Evolutionary conservation across 306 rosid species (phyloP).

Genomic region (Dicorynia guianensis): DNA sequence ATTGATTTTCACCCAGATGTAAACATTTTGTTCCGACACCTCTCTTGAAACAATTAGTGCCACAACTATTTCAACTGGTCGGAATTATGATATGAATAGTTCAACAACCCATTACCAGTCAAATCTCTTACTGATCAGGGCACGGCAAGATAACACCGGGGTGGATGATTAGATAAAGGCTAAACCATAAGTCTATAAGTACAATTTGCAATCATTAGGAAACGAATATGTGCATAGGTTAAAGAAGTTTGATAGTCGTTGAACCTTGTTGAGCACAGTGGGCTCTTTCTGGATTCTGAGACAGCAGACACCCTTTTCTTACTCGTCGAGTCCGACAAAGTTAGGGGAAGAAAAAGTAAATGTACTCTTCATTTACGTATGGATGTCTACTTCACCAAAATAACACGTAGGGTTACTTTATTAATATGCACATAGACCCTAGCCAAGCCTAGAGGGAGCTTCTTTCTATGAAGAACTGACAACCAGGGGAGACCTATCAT

Average conservation of each 20-base stretch:
- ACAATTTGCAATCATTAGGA: slow-evolving; percentile 4
- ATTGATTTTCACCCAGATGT: too few relatives aligned
- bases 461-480: neutral
- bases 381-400: slow-evolving; percentile 9
- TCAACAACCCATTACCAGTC: neutral
- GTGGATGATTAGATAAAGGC: neutral
- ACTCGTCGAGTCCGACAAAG: neutral
- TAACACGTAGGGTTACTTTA: neutral
- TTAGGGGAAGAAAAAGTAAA: neutral
- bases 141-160: neutral
- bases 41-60: neutral
- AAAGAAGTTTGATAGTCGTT: neutral
- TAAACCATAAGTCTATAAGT: slow-evolving; percentile 10
- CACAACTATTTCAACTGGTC: neutral
- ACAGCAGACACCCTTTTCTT: neutral
- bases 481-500: neutral
- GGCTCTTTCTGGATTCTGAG: neutral
- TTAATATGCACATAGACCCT: neutral
- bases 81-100: neutral
- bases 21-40: too few relatives aligned
- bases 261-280: neutral
- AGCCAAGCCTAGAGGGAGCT: neutral
- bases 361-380: neutral
- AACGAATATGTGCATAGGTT: neutral
- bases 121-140: neutral